Percentiles rank a stretch among this genome's conserved stretches.
Evolutionary conservation across 371 early-diverging fungal genomes (phyloP).

Genomic region (Mucor circinelloides): DNA sequence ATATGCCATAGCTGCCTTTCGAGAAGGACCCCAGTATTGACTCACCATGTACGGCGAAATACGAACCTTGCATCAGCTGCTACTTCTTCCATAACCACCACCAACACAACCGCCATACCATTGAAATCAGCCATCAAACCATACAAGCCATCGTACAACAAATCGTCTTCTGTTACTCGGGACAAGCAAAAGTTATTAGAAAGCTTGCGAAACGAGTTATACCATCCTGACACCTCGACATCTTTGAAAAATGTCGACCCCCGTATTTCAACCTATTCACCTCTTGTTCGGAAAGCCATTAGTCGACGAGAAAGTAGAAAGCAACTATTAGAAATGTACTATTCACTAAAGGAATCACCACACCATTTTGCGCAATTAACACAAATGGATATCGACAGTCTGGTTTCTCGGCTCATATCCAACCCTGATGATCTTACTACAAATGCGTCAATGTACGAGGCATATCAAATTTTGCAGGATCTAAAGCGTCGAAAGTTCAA

Average conservation of each 20-base stretch:
- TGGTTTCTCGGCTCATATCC: constrained; percentile 1
- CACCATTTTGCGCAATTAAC: constrained; percentile 4
- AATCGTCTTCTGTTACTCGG: not conserved
- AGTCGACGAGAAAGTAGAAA: constrained; percentile 14
- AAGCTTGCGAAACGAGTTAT: constrained; percentile 21
- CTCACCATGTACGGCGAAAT: not conserved
- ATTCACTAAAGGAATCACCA: constrained; percentile 1
- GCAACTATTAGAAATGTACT: constrained; percentile 11
- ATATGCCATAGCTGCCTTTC: constrained; percentile 39
- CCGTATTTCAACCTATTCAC: not conserved
- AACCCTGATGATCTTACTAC: constrained; percentile 14
- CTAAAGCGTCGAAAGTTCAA: constrained; percentile 9
- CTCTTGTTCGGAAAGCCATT: constrained; percentile 5
- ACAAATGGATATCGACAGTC: constrained; percentile 12
- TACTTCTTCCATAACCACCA: not conserved
- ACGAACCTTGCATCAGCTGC: not conserved
- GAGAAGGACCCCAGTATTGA: constrained; percentile 12
- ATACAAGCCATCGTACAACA: not conserved
- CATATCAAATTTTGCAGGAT: constrained; percentile 20
- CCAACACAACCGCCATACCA: not conserved
- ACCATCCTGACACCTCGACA: constrained; percentile 1
- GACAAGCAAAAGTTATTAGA: constrained; percentile 4
- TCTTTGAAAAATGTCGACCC: not conserved
- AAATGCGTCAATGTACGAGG: constrained; percentile 1
- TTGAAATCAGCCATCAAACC: not conserved